Evolutionary conservation across 2,329 filamentous ascomycete genomes (phyloP), one percentile per base, ranked within the genome.

Genomic region (Fusarium torreyae): DNA sequence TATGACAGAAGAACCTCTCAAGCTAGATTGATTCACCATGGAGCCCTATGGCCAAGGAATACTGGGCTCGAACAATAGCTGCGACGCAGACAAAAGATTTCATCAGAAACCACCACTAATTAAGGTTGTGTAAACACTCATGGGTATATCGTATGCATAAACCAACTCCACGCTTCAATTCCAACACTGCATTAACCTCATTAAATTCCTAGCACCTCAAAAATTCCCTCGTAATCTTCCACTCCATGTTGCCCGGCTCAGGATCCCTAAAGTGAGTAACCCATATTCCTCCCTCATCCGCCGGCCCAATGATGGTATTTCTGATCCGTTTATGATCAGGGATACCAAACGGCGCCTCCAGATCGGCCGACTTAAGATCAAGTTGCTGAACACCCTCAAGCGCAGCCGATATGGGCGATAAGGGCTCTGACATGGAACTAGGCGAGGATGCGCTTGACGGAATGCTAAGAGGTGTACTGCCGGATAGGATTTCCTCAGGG

Each of bases 141-240:
- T 13, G 46, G 54, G 62, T 60, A 65, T 66, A 48, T 36, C 6
- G 26, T 40, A 3, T 7, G 7, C 18, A 9, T 5, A 8, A 28
- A 11, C 14, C 18, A 34, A 42, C 4, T 54, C 20, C 38, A 17
- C 28, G 33, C 11, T 17, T 9, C 15, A 34, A 20, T 4, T 3
- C 13, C 13, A 38, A 43, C 14, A 3, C 15, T 17, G 17, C 7
- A 2, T 9, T 14, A 39, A 14, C 26, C 3, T 9, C 24, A 7
- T 26, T 0, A 20, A 24, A 6, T 7, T 15, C 15, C 13, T 69
- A 74, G 11, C 67, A 66, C 26, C 49, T 68, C 39, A 77, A 20
- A 50, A 74, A 79, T 44, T 78, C 74, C 36, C 68, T 75, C 1
- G 56, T 72, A 2, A 78, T 59, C 44, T 74, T 70, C 78, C 79